These are phyloP conservation scores for Knufia fluminis DNA, from an alignment of 2,329 filamentous ascomycete genomes.

Conservation along the genomic window DNA sequence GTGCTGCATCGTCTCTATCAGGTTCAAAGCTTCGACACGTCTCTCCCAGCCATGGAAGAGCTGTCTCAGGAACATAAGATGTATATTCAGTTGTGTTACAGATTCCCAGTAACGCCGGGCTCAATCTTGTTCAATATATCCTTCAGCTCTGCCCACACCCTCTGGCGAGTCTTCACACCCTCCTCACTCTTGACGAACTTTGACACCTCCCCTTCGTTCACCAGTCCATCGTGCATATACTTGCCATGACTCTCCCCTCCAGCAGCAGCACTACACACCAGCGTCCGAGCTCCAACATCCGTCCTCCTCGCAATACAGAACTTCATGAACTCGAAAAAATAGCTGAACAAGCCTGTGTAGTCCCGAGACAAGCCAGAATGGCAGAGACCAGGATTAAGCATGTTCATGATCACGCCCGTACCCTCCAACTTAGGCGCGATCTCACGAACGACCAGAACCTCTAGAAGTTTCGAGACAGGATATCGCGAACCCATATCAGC, in stretches of 20 bases:
- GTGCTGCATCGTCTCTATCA: no score
- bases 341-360: not conserved
- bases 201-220: not conserved
- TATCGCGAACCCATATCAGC: constrained; percentile 15
- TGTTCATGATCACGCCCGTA: constrained; percentile 18
- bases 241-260: constrained; percentile 6
- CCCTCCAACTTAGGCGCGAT: constrained; percentile 8
- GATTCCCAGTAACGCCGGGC: constrained; percentile 5
- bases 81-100: not conserved
- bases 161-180: not conserved
- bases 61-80: not conserved
- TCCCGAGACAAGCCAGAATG: constrained; percentile 14
- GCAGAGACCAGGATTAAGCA: constrained; percentile 23
- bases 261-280: constrained; percentile 1
- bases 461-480: constrained; percentile 19
- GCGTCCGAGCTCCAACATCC: constrained; percentile 6
- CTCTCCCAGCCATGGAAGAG: no score
- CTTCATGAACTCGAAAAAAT: constrained; percentile 7
- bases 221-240: constrained; percentile 5
- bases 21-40: no score
- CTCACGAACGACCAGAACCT: constrained; percentile 20
- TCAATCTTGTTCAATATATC: constrained; percentile 9
- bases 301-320: not conserved
- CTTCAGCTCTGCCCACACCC: constrained; percentile 5
- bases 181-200: constrained; percentile 7